phyloP scores from a whole-genome alignment of 179 eudicot species.

The Patellifolia procumbens region DNA sequence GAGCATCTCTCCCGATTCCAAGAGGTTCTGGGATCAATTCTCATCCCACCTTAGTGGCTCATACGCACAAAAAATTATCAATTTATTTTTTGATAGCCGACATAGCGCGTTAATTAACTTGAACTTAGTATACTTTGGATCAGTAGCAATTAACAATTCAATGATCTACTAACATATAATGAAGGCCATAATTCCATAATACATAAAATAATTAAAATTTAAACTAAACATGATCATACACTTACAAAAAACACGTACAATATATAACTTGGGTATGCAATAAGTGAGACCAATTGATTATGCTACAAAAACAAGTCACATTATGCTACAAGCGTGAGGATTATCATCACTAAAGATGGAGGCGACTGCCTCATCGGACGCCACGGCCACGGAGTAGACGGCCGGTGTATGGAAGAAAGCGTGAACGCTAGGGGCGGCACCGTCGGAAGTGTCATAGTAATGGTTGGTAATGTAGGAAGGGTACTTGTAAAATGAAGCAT shows the following conservation, averaged over 20 bases:
- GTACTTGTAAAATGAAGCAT: constrained; percentile 81
- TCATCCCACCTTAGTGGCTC: too few relatives aligned
- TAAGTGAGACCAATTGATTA: neutral
- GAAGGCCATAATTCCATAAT: neutral
- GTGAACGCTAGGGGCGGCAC: constrained; percentile 56
- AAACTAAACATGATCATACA: neutral
- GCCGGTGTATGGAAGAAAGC: constrained; percentile 90
- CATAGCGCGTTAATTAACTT: too few relatives aligned
- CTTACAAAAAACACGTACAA: neutral
- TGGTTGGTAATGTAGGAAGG: constrained; percentile 66
- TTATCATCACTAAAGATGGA: constrained; percentile 92
- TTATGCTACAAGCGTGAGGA: constrained; percentile 81
- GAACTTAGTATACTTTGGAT: too few relatives aligned
- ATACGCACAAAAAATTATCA: too few relatives aligned
- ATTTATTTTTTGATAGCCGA: too few relatives aligned
- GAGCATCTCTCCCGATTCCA: too few relatives aligned
- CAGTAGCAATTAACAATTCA: too few relatives aligned
- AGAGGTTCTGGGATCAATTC: too few relatives aligned
- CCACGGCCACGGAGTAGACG: constrained; percentile 70
- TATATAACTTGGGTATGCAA: neutral
- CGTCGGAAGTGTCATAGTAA: constrained; percentile 65
- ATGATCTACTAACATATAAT: neutral
- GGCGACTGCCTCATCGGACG: constrained; percentile 84
- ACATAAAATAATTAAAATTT: constrained; percentile 11
- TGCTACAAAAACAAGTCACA: constrained; percentile 38